Percentiles rank a stretch among this genome's conserved stretches.
These are phyloP conservation scores for Ephemerocybe angulata DNA, from an alignment of 768 basidiomycete species.

Conservation along the genomic window DNA sequence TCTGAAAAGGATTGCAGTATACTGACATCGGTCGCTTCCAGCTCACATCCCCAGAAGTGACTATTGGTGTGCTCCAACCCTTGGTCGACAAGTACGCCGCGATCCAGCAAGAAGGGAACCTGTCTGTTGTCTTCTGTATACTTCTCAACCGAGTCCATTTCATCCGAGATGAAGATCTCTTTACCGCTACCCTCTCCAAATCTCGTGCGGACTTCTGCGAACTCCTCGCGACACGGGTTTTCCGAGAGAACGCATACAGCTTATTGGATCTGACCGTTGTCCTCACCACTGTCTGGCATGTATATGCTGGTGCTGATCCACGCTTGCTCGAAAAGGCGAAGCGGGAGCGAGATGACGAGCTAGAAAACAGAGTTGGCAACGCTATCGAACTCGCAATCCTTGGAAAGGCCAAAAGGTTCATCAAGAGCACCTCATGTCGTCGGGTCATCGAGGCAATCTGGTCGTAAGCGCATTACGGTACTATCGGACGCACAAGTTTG, in stretches of 20 bases:
- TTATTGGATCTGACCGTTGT: conserved; percentile 66
- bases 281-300: conserved; percentile 76
- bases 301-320: conserved; percentile 72
- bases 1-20: neutral
- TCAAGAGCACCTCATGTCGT: conserved; percentile 85
- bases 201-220: conserved; percentile 86
- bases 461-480: conserved; percentile 48
- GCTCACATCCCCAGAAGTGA: conserved; percentile 83
- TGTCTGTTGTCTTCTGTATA: conserved; percentile 82
- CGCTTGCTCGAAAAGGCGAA: conserved; percentile 54
- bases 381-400: conserved; percentile 93
- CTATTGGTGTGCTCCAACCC: conserved; percentile 86
- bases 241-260: conserved; percentile 67
- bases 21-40: conserved; percentile 26
- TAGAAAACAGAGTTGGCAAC: conserved; percentile 81
- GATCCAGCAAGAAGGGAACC: conserved; percentile 71
- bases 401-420: conserved; percentile 82
- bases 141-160: conserved; percentile 87
- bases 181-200: conserved; percentile 63
- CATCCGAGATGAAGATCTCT: conserved; percentile 68
- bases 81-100: conserved; percentile 81
- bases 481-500: neutral
- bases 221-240: conserved; percentile 76
- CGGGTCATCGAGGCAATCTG: conserved; percentile 85
- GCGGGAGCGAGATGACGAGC: conserved; percentile 63